phyloP scores from a whole-genome alignment of 2,329 filamentous ascomycete species.

The Phyllosticta capitalensis region DNA sequence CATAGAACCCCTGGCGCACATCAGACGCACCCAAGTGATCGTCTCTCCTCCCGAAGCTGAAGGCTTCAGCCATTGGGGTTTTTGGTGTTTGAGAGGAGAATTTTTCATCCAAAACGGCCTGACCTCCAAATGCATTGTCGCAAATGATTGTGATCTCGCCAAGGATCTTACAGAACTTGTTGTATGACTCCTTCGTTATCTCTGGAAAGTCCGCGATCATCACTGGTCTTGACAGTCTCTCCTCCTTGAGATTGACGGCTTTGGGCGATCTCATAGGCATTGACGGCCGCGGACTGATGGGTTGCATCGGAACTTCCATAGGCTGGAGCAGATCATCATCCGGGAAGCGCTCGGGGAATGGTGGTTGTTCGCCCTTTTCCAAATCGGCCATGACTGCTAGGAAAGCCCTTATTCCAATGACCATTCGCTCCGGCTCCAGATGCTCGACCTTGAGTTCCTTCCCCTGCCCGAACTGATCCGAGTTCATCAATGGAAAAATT shows the following conservation, averaged over 20 bases:
- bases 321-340: conserved; percentile 36
- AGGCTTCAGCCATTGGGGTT: conserved; percentile 88
- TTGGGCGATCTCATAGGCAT: conserved; percentile 24
- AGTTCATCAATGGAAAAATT: conserved; percentile 92
- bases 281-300: conserved; percentile 24
- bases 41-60: conserved; percentile 79
- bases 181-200: conserved; percentile 73
- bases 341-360: conserved; percentile 64
- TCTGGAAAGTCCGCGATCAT: conserved; percentile 58
- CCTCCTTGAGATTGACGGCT: conserved; percentile 42
- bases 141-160: conserved; percentile 95
- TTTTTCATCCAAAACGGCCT: conserved; percentile 91
- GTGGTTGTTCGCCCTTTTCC: conserved; percentile 74
- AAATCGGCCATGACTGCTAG: conserved; percentile 87
- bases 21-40: conserved; percentile 65
- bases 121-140: conserved; percentile 93
- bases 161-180: conserved; percentile 86
- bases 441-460: conserved; percentile 82
- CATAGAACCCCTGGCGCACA: conserved; percentile 89
- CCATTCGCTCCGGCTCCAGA: conserved; percentile 89
- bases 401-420: conserved; percentile 93
- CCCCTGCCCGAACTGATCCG: conserved; percentile 69
- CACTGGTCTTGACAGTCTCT: conserved; percentile 56
- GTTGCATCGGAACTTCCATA: conserved; percentile 22
- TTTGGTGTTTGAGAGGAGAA: conserved; percentile 81